phyloP scores from a whole-genome alignment of 2,329 filamentous ascomycete genomes.

The Penicillium sp. region DNA sequence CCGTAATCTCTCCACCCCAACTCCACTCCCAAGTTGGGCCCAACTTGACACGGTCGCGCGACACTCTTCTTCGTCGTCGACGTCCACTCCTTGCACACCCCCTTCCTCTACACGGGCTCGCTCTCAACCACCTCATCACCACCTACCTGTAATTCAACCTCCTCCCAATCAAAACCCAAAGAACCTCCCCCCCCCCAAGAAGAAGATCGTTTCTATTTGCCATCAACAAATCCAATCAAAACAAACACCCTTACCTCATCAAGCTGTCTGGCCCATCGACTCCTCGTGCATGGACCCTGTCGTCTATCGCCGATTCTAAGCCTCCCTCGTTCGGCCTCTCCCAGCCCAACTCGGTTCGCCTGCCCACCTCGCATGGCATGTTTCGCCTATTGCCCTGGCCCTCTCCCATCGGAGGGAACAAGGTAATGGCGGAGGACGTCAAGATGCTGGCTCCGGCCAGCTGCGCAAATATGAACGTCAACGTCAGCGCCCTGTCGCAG shows the following conservation, averaged over 20 bases:
- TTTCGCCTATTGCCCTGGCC: slow-evolving; percentile 52
- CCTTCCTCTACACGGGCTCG: background rate
- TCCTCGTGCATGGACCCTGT: slow-evolving; percentile 20
- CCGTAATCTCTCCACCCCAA: slow-evolving; percentile 15
- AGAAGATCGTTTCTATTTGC: background rate
- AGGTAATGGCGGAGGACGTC: slow-evolving; percentile 47
- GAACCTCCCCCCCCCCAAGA: background rate
- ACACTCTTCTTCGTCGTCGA: slow-evolving; percentile 17
- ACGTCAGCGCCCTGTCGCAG: slow-evolving; percentile 29
- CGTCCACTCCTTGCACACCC: slow-evolving; percentile 30
- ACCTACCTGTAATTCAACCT: slow-evolving; percentile 8
- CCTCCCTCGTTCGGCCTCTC: background rate
- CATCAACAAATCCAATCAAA: background rate
- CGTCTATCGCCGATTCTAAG: slow-evolving; percentile 3
- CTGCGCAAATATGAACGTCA: slow-evolving; percentile 27
- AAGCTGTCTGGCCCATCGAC: slow-evolving; percentile 1
- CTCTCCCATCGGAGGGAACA: slow-evolving; percentile 49
- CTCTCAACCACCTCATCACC: slow-evolving; percentile 6
- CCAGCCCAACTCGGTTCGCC: slow-evolving; percentile 14
- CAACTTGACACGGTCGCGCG: slow-evolving; percentile 27
- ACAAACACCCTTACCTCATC: slow-evolving; percentile 6
- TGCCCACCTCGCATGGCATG: slow-evolving; percentile 49
- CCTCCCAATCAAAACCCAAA: background rate
- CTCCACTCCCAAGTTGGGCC: slow-evolving; percentile 3
- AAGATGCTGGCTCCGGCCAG: slow-evolving; percentile 45